A percentile compares a stretch with the other conserved stretches of the same genome.
Evolutionary conservation across 2,329 filamentous ascomycete genomes (phyloP).

Genomic region (Metarhizium robertsii): DNA sequence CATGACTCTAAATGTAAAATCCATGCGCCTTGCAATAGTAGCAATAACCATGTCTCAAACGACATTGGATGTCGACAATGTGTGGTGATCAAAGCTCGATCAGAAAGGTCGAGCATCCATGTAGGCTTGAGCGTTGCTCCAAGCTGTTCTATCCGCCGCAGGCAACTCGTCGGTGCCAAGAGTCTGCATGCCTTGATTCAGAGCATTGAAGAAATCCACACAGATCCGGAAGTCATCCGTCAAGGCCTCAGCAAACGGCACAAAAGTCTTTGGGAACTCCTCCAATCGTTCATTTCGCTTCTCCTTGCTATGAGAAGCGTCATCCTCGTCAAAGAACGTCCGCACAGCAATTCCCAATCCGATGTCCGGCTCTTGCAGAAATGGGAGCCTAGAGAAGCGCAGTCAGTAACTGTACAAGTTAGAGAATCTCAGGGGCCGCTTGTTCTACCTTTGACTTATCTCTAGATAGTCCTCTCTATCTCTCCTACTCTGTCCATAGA

Average conservation of each 20-base stretch:
- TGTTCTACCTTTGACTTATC: conserved; percentile 56
- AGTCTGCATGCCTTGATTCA: conserved; percentile 48
- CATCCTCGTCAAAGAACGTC: conserved; percentile 67
- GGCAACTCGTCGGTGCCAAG: conserved; percentile 39
- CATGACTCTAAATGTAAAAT: neutral
- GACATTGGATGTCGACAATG: neutral
- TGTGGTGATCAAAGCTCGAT: conserved; percentile 4
- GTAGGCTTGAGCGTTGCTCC: conserved; percentile 47
- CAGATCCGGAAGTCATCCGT: conserved; percentile 50
- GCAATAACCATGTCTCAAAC: neutral
- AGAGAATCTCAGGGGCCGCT: neutral
- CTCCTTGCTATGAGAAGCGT: conserved; percentile 44
- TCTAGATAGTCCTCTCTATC: conserved; percentile 56
- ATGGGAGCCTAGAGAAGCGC: conserved; percentile 45
- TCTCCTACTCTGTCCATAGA: conserved; percentile 70
- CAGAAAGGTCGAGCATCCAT: conserved; percentile 35
- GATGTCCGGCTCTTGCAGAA: conserved; percentile 61
- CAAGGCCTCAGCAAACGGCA: conserved; percentile 51
- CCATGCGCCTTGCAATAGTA: neutral
- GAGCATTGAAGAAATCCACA: conserved; percentile 47
- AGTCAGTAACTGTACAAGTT: neutral
- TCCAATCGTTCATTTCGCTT: conserved; percentile 33
- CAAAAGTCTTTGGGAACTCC: conserved; percentile 42
- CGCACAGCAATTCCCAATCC: conserved; percentile 72
- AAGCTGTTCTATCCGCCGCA: conserved; percentile 37